These are phyloP conservation scores for Trichoderma cornu-damae DNA, from an alignment of 2,329 filamentous ascomycete species.

Conservation along the genomic window DNA sequence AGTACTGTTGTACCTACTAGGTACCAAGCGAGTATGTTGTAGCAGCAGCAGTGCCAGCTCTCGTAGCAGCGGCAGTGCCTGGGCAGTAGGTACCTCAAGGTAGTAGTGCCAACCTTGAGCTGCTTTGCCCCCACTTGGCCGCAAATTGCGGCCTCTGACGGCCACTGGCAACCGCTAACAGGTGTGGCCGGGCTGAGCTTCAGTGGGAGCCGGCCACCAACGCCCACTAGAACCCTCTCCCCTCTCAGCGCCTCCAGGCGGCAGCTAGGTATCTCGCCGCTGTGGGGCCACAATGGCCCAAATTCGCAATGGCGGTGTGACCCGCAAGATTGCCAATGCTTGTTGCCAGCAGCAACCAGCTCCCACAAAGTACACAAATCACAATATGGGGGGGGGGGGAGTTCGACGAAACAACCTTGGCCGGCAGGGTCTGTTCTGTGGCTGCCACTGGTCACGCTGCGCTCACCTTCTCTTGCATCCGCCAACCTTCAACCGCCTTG, in stretches of 20 bases:
- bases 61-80: no score
- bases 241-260: conserved; percentile 3
- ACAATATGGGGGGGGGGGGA: background rate
- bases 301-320: conserved; percentile 13
- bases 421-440: conserved; percentile 6
- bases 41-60: no score
- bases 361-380: conserved; percentile 20
- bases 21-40: no score
- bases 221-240: background rate
- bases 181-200: background rate
- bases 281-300: background rate
- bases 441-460: conserved; percentile 14
- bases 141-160: no score
- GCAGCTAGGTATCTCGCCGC: conserved; percentile 3
- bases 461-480: conserved; percentile 17
- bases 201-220: conserved; percentile 1
- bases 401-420: conserved; percentile 1
- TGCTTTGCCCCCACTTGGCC: no score
- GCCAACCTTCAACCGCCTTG: conserved; percentile 6
- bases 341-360: conserved; percentile 19
- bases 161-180: background rate
- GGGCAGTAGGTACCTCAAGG: no score
- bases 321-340: conserved; percentile 7
- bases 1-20: no score
- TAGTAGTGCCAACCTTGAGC: no score